Percentiles rank a stretch among this genome's conserved stretches.
These are phyloP conservation scores for Penicillium bovifimosum DNA, from an alignment of 495 filamentous ascomycete species.

Conservation along the genomic window DNA sequence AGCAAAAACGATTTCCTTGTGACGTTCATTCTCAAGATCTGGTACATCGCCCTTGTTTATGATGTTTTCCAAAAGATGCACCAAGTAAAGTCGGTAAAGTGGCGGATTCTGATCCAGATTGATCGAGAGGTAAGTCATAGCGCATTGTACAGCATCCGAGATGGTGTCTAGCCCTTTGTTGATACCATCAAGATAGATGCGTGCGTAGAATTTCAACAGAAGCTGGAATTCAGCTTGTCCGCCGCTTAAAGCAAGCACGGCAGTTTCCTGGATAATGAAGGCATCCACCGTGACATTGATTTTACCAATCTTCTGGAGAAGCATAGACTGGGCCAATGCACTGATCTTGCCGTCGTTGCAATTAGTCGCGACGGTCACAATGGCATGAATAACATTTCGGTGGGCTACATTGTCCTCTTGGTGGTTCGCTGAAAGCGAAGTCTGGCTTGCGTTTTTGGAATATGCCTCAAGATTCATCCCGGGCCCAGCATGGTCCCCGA, in stretches of 20 bases:
- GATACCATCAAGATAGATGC: constrained; percentile 63
- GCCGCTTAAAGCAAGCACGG: constrained; percentile 66
- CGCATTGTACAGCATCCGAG: constrained; percentile 42
- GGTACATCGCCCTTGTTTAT: constrained; percentile 78
- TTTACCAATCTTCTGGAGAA: constrained; percentile 86
- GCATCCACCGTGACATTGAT: constrained; percentile 70
- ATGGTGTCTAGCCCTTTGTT: constrained; percentile 54
- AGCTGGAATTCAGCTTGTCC: constrained; percentile 74
- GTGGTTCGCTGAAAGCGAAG: constrained; percentile 63
- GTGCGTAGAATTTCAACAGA: constrained; percentile 75
- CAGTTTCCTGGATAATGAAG: constrained; percentile 76
- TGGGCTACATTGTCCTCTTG: constrained; percentile 74
- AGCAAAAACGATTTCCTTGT: constrained; percentile 70
- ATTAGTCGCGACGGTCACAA: constrained; percentile 75
- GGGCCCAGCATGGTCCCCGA: constrained; percentile 22
- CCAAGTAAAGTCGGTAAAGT: constrained; percentile 71
- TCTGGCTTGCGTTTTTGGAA: constrained; percentile 66
- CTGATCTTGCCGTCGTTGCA: constrained; percentile 87
- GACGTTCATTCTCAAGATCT: constrained; percentile 53
- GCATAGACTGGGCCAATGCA: constrained; percentile 91
- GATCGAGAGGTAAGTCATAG: constrained; percentile 70
- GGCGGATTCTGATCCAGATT: constrained; percentile 60
- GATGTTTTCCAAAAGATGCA: constrained; percentile 79
- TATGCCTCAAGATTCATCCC: constrained; percentile 31
- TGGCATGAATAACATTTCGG: constrained; percentile 79